phyloP scores from a whole-genome alignment of 352 stramenopile genomes.

The Phytopythium montanum region DNA sequence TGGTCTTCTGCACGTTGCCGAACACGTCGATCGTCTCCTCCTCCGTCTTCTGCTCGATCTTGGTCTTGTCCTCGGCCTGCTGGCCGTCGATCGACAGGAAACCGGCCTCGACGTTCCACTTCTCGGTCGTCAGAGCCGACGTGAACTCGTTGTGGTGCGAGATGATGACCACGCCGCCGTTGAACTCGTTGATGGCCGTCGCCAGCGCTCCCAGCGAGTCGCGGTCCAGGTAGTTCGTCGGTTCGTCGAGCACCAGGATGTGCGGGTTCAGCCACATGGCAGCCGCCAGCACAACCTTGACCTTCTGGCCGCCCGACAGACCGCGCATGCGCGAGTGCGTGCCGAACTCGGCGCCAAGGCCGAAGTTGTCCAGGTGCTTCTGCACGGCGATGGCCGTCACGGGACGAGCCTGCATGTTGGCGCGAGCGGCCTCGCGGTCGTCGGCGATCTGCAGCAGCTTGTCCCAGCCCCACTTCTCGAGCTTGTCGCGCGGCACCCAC shows the following conservation, averaged over 20 bases:
- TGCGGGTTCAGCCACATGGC: constrained; percentile 97
- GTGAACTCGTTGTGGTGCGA: constrained; percentile 98
- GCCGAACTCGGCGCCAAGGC: constrained; percentile 94
- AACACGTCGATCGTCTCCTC: constrained; percentile 81
- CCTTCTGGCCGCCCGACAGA: constrained; percentile 98
- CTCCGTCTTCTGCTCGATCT: constrained; percentile 90
- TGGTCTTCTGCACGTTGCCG: constrained; percentile 83
- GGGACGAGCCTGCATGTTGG: constrained; percentile 92
- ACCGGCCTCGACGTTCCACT: constrained; percentile 92
- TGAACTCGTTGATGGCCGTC: constrained; percentile 95
- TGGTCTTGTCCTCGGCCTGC: constrained; percentile 83
- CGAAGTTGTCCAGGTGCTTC: constrained; percentile 97
- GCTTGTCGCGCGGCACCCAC: constrained; percentile 91
- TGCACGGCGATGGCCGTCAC: constrained; percentile 95
- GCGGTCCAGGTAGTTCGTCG: constrained; percentile 96
- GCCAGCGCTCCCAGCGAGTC: constrained; percentile 96
- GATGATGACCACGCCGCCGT: constrained; percentile 98
- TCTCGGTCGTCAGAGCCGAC: constrained; percentile 91
- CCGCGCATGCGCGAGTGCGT: constrained; percentile 98
- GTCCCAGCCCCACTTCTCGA: constrained; percentile 97
- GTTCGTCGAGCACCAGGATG: constrained; percentile 94
- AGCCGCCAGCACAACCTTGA: constrained; percentile 97
- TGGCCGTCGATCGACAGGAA: constrained; percentile 85
- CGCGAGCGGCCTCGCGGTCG: constrained; percentile 92
- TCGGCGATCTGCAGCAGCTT: constrained; percentile 96